Evolutionary conservation across 371 early-diverging fungal species (phyloP), one percentile per base, ranked within the genome.

Genomic region (Actinomucor elegans): DNA sequence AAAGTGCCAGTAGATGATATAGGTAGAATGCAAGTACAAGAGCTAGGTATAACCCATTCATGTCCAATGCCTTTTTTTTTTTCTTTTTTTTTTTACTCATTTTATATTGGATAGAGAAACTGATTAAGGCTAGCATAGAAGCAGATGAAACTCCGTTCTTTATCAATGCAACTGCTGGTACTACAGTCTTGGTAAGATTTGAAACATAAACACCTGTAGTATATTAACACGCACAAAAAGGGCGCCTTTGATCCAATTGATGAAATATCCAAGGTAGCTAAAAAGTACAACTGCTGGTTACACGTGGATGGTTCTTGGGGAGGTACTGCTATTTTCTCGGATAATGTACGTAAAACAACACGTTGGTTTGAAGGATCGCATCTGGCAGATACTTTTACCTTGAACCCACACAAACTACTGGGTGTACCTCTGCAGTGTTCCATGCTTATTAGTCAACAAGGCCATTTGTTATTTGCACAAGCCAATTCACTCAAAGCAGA

Each of bases 261-360:
- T 1, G 73, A 63, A 4, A 85, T 90, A 33, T 79, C 80, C 0
- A 59, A 35, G 11, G 69, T 91, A 29, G 82, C 89, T 7, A 75
- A 74, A 54, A 78, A 77, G 32, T 84, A 81, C 59, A 74, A 77
- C 24, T 79, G 90, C 53, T 94, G 94, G 94, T 64, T 91, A 27
- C 94, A 94, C 51, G 79, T 91, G 4, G 94, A 94, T 59, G 94
- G 85, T 4, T 87, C 88, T 23, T 93, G 90, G 88, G 94, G 94
- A 52, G 92, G 92, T 6, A 80, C 85, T n/a, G 77, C 82, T 0
- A 59, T 85, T 9, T 88, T 93, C 63, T 84, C 83, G 18, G 53
- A 69, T 8, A 56, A 44, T 7, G 62, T 69, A 1, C 64, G 71
- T 4, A 62, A 71, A 10, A 61, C 75, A 24, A 53, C 47, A 38